Evolutionary conservation across 257 asterid species (phyloP).

Genomic region (Scutellaria barbata): DNA sequence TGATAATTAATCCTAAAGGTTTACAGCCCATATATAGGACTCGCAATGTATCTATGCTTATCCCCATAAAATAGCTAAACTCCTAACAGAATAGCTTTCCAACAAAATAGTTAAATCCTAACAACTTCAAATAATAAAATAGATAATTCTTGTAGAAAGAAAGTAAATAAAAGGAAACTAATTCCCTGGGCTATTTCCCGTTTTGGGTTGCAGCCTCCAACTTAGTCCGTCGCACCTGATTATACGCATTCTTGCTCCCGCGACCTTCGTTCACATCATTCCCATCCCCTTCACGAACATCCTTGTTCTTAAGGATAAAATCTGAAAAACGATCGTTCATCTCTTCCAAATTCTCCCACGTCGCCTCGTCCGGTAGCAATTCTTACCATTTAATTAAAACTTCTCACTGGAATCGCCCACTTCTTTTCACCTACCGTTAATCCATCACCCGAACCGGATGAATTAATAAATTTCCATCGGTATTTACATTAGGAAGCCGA

Average conservation of each 20-base stretch:
- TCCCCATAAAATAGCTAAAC: too few species aligned
- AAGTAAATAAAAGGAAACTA: too few species aligned
- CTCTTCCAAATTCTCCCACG: background rate
- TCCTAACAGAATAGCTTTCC: too few species aligned
- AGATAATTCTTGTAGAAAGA: too few species aligned
- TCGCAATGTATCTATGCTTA: too few species aligned
- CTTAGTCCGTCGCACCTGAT: background rate
- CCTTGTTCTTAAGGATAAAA: background rate
- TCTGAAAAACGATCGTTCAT: background rate
- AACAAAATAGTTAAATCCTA: too few species aligned
- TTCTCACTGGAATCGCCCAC: background rate
- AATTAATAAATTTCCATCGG: background rate
- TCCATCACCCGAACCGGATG: background rate
- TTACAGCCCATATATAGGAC: too few species aligned
- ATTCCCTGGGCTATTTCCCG: too few species aligned
- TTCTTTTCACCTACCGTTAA: background rate
- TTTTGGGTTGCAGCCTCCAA: too few species aligned
- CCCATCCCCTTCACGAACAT: background rate
- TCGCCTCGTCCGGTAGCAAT: background rate
- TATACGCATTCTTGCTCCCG: background rate
- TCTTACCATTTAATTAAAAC: background rate
- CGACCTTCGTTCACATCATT: background rate
- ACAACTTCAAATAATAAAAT: too few species aligned
- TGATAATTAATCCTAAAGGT: too few species aligned
- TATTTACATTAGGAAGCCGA: too few species aligned